phyloP scores from a whole-genome alignment of 2,329 filamentous ascomycete species.

The Trichoderma breve region DNA sequence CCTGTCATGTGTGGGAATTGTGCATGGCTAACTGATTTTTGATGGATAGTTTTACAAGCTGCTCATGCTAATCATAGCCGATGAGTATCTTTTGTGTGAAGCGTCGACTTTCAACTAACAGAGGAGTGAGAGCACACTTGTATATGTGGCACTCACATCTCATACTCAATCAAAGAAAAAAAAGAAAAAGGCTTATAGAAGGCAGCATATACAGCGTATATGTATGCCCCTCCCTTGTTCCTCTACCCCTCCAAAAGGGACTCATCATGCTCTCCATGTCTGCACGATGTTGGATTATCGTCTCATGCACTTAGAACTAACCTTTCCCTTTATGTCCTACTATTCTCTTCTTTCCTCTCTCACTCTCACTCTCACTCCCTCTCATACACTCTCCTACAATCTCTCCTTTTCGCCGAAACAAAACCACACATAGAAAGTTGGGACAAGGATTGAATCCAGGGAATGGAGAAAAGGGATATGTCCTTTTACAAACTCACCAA shows the following conservation, averaged over 20 bases:
- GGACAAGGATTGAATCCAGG: too few relatives aligned
- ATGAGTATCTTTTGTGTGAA: constrained; percentile 22
- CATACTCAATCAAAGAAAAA: not conserved
- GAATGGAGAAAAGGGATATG: not conserved
- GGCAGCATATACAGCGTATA: not conserved
- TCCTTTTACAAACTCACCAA: not conserved
- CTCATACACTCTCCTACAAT: not conserved
- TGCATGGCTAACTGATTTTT: not conserved
- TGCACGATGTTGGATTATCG: constrained; percentile 6
- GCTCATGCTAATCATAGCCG: constrained; percentile 37
- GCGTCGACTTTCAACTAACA: not conserved
- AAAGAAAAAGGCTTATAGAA: not conserved
- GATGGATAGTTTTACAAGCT: constrained; percentile 34
- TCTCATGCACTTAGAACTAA: not conserved
- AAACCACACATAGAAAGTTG: not conserved
- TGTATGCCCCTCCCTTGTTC: not conserved
- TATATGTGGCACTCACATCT: too few relatives aligned
- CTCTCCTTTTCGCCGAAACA: not conserved
- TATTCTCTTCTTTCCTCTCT: not conserved
- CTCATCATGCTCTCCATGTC: not conserved
- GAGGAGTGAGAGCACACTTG: not conserved
- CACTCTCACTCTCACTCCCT: not conserved
- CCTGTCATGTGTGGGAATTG: not conserved
- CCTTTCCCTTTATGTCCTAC: not conserved
- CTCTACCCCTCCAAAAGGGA: not conserved